phyloP scores from a whole-genome alignment of 208 protist genomes.

The Willaertia magna region DNA sequence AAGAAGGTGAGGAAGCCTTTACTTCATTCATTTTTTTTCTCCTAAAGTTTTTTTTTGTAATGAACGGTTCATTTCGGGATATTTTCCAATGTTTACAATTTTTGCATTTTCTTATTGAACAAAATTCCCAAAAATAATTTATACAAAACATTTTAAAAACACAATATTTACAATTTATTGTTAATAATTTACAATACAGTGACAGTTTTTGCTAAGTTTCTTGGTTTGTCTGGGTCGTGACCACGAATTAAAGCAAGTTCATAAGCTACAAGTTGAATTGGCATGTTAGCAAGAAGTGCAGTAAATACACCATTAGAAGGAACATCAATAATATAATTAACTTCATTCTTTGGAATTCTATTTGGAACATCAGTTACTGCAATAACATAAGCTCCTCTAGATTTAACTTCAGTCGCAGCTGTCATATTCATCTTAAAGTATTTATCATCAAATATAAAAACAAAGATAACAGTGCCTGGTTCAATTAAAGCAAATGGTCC shows the following conservation, averaged over 20 bases:
- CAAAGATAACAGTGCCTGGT: conserved; percentile 67
- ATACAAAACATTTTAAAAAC: too few species aligned
- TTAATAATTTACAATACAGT: conserved; percentile 45
- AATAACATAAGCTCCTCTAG: conserved; percentile 54
- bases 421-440: conserved; percentile 58
- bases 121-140: too few species aligned
- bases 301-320: conserved; percentile 61
- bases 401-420: conserved; percentile 67
- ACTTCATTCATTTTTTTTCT: too few species aligned
- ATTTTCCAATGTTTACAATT: too few species aligned
- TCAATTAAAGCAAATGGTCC: conserved; percentile 91
- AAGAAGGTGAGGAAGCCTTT: too few species aligned
- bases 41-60: too few species aligned
- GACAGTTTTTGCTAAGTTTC: conserved; percentile 92
- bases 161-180: too few species aligned
- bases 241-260: conserved; percentile 71
- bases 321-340: conserved; percentile 38
- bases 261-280: conserved; percentile 90
- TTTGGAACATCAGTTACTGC: conserved; percentile 43
- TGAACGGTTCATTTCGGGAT: too few species aligned
- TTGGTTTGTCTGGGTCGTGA: conserved; percentile 78
- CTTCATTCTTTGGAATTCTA: conserved; percentile 20
- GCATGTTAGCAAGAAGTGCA: conserved; percentile 80
- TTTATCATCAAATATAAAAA: conserved; percentile 50
- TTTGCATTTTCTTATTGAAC: too few species aligned